A percentile compares a stretch with the other conserved stretches of the same genome.
These are phyloP conservation scores for Phylloporus arenicola DNA, from an alignment of 768 basidiomycete species.

Conservation along the genomic window DNA sequence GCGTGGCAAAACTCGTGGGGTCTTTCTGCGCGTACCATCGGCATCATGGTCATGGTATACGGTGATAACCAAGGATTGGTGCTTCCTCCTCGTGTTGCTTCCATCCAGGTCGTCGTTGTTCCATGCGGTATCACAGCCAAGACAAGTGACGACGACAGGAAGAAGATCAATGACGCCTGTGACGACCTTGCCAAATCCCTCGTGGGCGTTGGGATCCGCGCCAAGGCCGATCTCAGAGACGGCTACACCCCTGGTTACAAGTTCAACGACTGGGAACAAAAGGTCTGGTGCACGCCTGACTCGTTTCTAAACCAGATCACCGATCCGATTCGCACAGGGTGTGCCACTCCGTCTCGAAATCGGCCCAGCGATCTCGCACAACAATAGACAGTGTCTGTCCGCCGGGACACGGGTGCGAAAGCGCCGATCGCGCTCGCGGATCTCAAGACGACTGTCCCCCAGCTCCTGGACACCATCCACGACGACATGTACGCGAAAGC, in stretches of 20 bases:
- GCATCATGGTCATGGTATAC: slow-evolving; percentile 99
- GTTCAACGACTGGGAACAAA: slow-evolving; percentile 99
- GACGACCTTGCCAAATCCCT: slow-evolving; percentile 71
- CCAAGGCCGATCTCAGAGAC: slow-evolving; percentile 88
- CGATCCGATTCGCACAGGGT: slow-evolving; percentile 48
- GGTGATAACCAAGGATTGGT: slow-evolving; percentile 97
- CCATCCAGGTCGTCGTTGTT: slow-evolving; percentile 83
- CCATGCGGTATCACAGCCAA: slow-evolving; percentile 91
- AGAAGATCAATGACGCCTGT: slow-evolving; percentile 69
- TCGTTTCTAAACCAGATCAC: not conserved
- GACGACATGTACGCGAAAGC: slow-evolving; percentile 81
- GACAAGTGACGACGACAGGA: slow-evolving; percentile 62
- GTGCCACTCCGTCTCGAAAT: slow-evolving; percentile 96
- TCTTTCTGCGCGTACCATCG: slow-evolving; percentile 87
- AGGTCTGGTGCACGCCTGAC: slow-evolving; percentile 44
- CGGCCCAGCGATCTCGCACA: slow-evolving; percentile 89
- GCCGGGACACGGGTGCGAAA: slow-evolving; percentile 73
- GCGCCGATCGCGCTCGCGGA: slow-evolving; percentile 47
- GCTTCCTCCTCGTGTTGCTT: slow-evolving; percentile 95
- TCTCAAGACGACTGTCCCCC: slow-evolving; percentile 46
- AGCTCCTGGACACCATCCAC: slow-evolving; percentile 82
- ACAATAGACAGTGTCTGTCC: slow-evolving; percentile 74
- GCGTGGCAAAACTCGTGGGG: slow-evolving; percentile 99
- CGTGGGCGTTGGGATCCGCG: slow-evolving; percentile 67
- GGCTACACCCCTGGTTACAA: slow-evolving; percentile 98